Base-by-base conservation (phyloP, 2,329 filamentous ascomycete genomes). In the Arthrinium puccinioides region DNA sequence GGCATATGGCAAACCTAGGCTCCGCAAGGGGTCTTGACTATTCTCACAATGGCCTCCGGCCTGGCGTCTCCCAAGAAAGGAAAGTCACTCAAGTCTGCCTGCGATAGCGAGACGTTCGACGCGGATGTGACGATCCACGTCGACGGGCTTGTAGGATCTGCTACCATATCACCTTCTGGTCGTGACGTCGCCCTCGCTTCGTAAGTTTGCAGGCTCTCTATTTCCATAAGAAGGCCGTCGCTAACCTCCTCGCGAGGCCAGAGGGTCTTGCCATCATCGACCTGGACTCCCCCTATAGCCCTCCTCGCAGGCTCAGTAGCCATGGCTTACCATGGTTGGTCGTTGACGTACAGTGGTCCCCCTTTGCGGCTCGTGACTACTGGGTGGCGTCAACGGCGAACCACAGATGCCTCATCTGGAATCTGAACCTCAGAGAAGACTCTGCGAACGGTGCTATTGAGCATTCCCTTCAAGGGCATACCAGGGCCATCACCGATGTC, bases 301-400 rank as follows among this genome's bases (percentile, higher is more conserved):
- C 84, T 9, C 90, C 90, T 14, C 82, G 88, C 14, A 83, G 88
- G 51, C 72, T 96, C 32, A 74, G 72, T 49, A 84, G 84, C 44
- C 87, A 94, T 61, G 84, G 87, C 38, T 81, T 87, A 29, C 84
- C 87, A n/a, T 96, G 89, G 87, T 80, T 94, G 36, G 89, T 95
- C 5, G 88, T 90, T 9, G 90, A 96, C 60, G 89, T 95, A 21
- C 90, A 96, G 61, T 96, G 90, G 90, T 95, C 87, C 9, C 90
- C 90, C 1, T 95, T 96, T 57, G 85, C 89, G 10, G 79, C 76
- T 15, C 78, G 89, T 32, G 86, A 94, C 57, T 89, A 89, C 52
- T 96, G 90, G 89, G 84, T 96, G 14, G 86, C 87, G 24, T 94
- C 87, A 41, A 95, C 89, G 1, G 90, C 88, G 14, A 96, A 96